Percentiles rank a stretch among this genome's conserved stretches.
phyloP scores from a whole-genome alignment of 2,329 filamentous ascomycete genomes.

The Xylogone sp. region DNA sequence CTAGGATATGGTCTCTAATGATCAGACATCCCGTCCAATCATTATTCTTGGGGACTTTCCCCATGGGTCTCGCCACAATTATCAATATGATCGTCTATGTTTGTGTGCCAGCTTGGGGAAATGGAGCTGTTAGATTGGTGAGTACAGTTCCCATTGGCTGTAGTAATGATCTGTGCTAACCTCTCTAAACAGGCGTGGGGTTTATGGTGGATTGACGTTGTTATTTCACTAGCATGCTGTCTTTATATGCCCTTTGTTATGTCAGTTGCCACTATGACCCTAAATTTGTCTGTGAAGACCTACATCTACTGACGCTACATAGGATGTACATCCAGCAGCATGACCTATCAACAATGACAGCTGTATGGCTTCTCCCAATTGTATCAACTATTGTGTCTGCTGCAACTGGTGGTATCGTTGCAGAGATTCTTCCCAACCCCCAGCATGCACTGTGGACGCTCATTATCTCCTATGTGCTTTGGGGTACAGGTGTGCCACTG shows the following conservation, averaged over 20 bases:
- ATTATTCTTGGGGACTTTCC: constrained; percentile 65
- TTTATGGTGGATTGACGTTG: constrained; percentile 55
- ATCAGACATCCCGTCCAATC: constrained; percentile 62
- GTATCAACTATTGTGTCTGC: constrained; percentile 64
- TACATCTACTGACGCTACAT: constrained; percentile 2
- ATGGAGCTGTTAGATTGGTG: constrained; percentile 47
- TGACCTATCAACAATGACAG: constrained; percentile 55
- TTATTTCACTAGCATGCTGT: constrained; percentile 49
- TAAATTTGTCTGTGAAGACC: neutral
- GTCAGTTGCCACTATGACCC: constrained; percentile 30
- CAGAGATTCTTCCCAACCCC: constrained; percentile 52
- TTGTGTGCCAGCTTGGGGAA: constrained; percentile 57
- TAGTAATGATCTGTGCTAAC: neutral
- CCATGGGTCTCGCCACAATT: constrained; percentile 66
- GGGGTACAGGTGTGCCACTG: constrained; percentile 60
- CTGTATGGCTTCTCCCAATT: constrained; percentile 62
- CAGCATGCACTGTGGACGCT: constrained; percentile 57
- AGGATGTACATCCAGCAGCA: constrained; percentile 32
- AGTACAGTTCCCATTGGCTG: constrained; percentile 15
- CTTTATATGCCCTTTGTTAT: constrained; percentile 54
- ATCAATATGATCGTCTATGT: constrained; percentile 61
- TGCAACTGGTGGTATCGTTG: constrained; percentile 60
- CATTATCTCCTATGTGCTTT: constrained; percentile 63
- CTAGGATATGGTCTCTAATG: constrained; percentile 63
- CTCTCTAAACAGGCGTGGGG: constrained; percentile 43